Conservation (phyloP, 805 yeast species). For the Kluyveromyces nonfermentans region DNA sequence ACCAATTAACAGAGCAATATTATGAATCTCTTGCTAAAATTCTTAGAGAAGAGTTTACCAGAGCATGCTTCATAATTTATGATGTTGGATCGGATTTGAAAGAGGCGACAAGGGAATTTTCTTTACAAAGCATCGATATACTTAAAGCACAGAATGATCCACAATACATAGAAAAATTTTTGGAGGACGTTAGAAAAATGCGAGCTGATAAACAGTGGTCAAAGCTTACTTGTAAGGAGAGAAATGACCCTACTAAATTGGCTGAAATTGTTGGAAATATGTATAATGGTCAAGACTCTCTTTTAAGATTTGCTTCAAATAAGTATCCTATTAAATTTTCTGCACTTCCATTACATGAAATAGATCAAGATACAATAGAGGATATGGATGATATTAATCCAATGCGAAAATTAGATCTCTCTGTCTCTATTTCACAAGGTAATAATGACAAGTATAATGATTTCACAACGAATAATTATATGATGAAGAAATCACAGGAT, state of each 20-base stretch:
- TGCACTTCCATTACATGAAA: constrained; percentile 4
- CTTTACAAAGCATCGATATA: constrained; percentile 14
- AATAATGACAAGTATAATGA: constrained; percentile 4
- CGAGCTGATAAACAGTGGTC: constrained; percentile 22
- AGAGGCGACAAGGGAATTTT: constrained; percentile 13
- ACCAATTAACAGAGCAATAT: constrained; percentile 14
- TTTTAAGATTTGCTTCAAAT: constrained; percentile 14
- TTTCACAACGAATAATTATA: constrained; percentile 5
- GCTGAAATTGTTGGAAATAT: constrained; percentile 20
- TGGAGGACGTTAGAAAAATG: constrained; percentile 16
- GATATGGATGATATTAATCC: background rate
- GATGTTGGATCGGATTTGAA: constrained; percentile 18
- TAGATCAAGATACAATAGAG: background rate
- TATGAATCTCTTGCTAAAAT: constrained; percentile 17
- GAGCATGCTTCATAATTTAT: constrained; percentile 18
- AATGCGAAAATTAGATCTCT: constrained; percentile 7
- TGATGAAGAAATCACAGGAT: constrained; percentile 1
- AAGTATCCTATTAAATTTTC: constrained; percentile 2
- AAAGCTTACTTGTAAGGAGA: constrained; percentile 13
- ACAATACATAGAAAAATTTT: constrained; percentile 12
- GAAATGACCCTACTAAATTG: constrained; percentile 16
- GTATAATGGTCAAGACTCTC: constrained; percentile 17
- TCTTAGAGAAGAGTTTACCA: constrained; percentile 19
- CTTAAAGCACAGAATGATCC: constrained; percentile 12
- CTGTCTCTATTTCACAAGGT: constrained; percentile 5